Conservation (phyloP, 2,329 filamentous ascomycete species). For the Ophiostoma populinum region DNA sequence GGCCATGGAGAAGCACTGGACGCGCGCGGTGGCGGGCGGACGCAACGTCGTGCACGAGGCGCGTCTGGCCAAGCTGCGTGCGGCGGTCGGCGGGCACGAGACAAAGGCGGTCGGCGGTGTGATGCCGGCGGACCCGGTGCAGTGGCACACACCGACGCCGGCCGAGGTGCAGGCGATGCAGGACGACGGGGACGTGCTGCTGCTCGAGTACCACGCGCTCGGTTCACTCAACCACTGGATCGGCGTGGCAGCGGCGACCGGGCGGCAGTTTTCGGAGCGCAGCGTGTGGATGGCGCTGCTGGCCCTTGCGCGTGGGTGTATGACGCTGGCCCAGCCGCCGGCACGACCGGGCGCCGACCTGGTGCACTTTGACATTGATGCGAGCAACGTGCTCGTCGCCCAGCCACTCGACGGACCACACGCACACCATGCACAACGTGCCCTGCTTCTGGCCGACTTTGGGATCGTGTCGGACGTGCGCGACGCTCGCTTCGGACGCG, state of each 20-base stretch:
- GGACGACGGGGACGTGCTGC: constrained; percentile 1
- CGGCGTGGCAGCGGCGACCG: neutral
- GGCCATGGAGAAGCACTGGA: neutral
- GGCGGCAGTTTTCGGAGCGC: neutral
- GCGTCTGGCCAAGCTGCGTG: constrained; percentile 4
- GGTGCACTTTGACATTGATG: constrained; percentile 3
- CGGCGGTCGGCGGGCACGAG: neutral
- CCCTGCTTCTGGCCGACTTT: constrained; percentile 11
- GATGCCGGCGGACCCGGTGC: constrained; percentile 1
- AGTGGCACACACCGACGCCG: neutral
- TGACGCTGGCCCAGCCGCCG: constrained; percentile 11
- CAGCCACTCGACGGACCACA: constrained; percentile 2
- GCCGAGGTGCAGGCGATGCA: neutral
- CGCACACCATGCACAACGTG: no score
- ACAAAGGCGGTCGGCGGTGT: neutral
- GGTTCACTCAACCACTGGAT: constrained; percentile 9
- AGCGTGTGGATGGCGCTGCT: constrained; percentile 10
- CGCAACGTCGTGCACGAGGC: constrained; percentile 6
- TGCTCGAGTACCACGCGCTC: constrained; percentile 7
- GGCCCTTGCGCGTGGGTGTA: constrained; percentile 10
- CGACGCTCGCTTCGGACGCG: neutral
- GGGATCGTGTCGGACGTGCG: neutral
- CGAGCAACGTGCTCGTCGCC: constrained; percentile 10
- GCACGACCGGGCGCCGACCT: neutral
- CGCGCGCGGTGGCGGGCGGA: constrained; percentile 2